These are phyloP conservation scores for Calonectria pseudoturangicola DNA, from an alignment of 2,329 filamentous ascomycete species.

Conservation along the genomic window DNA sequence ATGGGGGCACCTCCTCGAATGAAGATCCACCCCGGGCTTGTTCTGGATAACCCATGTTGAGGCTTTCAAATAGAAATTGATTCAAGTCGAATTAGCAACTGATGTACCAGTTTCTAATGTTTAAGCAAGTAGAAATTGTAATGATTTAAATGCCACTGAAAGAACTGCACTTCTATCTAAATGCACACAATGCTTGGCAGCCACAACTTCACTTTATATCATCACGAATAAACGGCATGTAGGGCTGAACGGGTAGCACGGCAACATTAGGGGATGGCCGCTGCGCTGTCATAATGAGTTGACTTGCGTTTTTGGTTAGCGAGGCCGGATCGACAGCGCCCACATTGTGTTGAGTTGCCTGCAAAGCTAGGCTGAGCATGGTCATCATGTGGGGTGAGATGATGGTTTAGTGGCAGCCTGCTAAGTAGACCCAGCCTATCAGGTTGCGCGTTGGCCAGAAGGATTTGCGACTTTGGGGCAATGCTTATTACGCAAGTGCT, in stretches of 20 bases:
- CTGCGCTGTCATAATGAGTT: neutral
- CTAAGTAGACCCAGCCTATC: neutral
- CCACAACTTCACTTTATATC: neutral
- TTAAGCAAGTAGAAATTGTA: neutral
- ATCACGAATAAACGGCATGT: neutral
- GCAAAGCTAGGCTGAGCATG: neutral
- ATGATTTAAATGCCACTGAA: too few species aligned
- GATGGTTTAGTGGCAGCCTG: slow-evolving; percentile 11
- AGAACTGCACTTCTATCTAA: neutral
- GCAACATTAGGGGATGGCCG: neutral
- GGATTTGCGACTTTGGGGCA: slow-evolving; percentile 15
- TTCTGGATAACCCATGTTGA: slow-evolving; percentile 28
- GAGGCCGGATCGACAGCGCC: neutral
- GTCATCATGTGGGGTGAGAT: slow-evolving; percentile 13
- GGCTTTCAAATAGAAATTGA: neutral
- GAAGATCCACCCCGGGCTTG: slow-evolving; percentile 17
- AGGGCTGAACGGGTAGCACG: slow-evolving; percentile 17
- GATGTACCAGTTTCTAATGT: neutral
- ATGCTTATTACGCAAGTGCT: neutral
- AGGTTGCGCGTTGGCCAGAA: neutral
- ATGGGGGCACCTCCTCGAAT: slow-evolving; percentile 38
- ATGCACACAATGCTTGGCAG: neutral
- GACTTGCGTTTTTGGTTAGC: neutral
- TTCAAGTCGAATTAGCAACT: neutral
- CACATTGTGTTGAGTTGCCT: neutral